Percentiles rank a stretch among this genome's conserved stretches.
Evolutionary conservation across 768 basidiomycete species (phyloP).

Genomic region (Boletellus emodensis): DNA sequence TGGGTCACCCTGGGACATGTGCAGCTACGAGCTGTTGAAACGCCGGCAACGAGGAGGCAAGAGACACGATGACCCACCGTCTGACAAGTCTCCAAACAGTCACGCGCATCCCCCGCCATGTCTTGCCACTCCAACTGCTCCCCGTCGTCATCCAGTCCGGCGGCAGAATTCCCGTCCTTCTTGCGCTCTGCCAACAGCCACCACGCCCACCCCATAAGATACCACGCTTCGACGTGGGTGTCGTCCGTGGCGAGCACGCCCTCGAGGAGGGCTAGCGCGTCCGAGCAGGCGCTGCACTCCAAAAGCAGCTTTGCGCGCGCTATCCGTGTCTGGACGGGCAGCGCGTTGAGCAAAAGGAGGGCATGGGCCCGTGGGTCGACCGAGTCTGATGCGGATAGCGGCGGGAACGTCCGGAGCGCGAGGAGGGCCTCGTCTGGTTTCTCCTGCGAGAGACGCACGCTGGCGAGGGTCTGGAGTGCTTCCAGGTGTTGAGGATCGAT

Average conservation of each 20-base stretch:
- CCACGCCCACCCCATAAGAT: slow-evolving; percentile 93
- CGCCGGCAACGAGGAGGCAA: not conserved
- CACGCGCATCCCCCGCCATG: slow-evolving; percentile 70
- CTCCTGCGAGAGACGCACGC: slow-evolving; percentile 85
- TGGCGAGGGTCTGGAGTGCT: slow-evolving; percentile 75
- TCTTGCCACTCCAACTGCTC: slow-evolving; percentile 65
- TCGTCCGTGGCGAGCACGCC: slow-evolving; percentile 80
- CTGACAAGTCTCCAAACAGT: slow-evolving; percentile 81
- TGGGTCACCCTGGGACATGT: slow-evolving; percentile 64
- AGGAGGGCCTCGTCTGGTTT: slow-evolving; percentile 73
- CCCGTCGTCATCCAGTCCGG: slow-evolving; percentile 30
- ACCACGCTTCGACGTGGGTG: slow-evolving; percentile 88
- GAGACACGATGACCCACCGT: slow-evolving; percentile 47
- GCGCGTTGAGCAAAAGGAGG: slow-evolving; percentile 17
- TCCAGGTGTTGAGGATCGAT: slow-evolving; percentile 75
- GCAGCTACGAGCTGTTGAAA: slow-evolving; percentile 44
- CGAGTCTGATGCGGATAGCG: not conserved
- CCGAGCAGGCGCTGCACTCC: slow-evolving; percentile 66
- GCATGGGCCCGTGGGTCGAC: slow-evolving; percentile 35
- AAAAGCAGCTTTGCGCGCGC: slow-evolving; percentile 77
- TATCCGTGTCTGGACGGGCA: slow-evolving; percentile 68
- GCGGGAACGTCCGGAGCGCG: slow-evolving; percentile 26
- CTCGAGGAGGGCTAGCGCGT: slow-evolving; percentile 72
- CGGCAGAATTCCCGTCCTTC: slow-evolving; percentile 47
- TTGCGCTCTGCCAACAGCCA: slow-evolving; percentile 76